phyloP scores from a whole-genome alignment of 495 filamentous ascomycete genomes.

The Penicillium paxilli region DNA sequence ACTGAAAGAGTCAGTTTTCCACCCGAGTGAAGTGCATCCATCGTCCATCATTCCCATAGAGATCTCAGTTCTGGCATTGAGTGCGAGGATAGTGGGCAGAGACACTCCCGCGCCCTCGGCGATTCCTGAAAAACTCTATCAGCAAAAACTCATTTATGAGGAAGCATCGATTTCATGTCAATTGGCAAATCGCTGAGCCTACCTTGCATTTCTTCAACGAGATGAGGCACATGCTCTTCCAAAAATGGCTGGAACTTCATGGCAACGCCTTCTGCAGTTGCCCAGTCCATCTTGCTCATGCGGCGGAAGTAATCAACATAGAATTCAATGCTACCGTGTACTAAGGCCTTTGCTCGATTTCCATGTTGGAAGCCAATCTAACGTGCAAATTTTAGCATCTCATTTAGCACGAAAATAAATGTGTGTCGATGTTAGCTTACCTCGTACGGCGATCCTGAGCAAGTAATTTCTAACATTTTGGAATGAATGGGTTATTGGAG shows the following conservation, averaged over 20 bases:
- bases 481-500: background rate
- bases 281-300: background rate
- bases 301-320: background rate
- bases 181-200: background rate
- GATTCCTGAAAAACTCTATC: background rate
- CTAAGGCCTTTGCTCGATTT: background rate
- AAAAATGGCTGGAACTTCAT: background rate
- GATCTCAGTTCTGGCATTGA: background rate
- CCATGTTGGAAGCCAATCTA: background rate
- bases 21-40: background rate
- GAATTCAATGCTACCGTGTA: background rate
- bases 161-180: background rate
- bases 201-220: background rate
- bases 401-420: background rate
- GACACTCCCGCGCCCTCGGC: background rate
- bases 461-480: background rate
- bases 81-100: background rate
- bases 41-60: background rate
- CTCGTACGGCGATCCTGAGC: background rate
- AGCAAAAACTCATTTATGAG: background rate
- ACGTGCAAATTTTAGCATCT: no score
- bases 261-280: background rate
- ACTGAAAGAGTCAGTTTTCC: background rate
- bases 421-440: background rate
- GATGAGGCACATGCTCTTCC: background rate